These are phyloP conservation scores for Lipomyces mesembrius DNA, from an alignment of 805 yeast genomes.

Conservation along the genomic window DNA sequence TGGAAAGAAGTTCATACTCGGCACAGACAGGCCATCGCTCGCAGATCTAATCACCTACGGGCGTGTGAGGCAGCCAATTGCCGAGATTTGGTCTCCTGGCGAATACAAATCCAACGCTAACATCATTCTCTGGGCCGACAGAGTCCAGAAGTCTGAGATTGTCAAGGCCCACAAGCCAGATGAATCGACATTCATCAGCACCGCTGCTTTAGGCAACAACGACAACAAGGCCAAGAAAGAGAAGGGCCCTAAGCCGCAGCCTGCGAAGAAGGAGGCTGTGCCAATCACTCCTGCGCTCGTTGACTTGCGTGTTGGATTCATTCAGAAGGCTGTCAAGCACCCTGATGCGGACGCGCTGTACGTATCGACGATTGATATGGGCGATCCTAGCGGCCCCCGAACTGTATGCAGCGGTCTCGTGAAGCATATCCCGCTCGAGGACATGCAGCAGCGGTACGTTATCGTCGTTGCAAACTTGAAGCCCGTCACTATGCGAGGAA, in stretches of 20 bases:
- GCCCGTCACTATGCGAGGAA: conserved; percentile 98
- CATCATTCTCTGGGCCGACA: conserved; percentile 89
- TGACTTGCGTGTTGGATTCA: conserved; percentile 94
- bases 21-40: conserved; percentile 61
- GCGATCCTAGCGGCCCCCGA: conserved; percentile 96
- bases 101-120: conserved; percentile 74
- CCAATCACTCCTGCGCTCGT: conserved; percentile 82
- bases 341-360: conserved; percentile 97
- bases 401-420: conserved; percentile 98
- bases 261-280: conserved; percentile 53
- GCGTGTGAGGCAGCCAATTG: conserved; percentile 60
- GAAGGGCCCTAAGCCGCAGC: conserved; percentile 54
- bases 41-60: conserved; percentile 77
- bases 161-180: conserved; percentile 54
- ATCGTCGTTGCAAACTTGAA: conserved; percentile 93
- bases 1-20: conserved; percentile 70
- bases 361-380: conserved; percentile 95
- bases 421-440: conserved; percentile 85
- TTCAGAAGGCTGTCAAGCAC: conserved; percentile 94
- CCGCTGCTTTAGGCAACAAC: conserved; percentile 40
- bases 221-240: conserved; percentile 55
- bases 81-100: conserved; percentile 60
- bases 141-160: conserved; percentile 66
- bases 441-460: conserved; percentile 88
- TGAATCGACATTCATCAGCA: conserved; percentile 43